Evolutionary conservation across 805 yeast genomes (phyloP), one percentile per base, ranked within the genome.

Genomic region (Zygosaccharomyces rouxii): DNA sequence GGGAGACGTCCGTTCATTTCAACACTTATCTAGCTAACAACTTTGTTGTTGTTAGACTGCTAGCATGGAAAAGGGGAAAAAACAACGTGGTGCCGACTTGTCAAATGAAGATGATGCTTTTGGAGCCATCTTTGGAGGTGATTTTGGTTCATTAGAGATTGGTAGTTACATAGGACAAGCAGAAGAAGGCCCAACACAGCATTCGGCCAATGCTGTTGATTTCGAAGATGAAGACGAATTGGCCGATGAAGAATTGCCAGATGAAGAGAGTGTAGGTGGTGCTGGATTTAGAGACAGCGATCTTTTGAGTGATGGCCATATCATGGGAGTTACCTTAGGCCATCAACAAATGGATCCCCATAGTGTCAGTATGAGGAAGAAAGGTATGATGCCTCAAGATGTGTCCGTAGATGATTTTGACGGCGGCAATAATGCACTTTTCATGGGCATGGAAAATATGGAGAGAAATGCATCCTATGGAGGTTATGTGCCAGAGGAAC

Each of bases 181-280:
- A 7, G 75, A 72, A 5, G 76, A 71, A 28, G 83, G 78, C 16
- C 70, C 53, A 16, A 78, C 66, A 71, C 75, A 77, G 47, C 98
- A 90, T 66, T 90, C 94, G 1, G 96, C 80, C 5, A 92, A 90
- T 65, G 99, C 99, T 7, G 73, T 89, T 28, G 98, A 92, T 66
- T 92, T 86, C 63, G 97, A 88, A 60, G 96, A 88, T 63, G 95
- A 87, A 59, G 97, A 90, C 56, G 97, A 90, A 66, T 71, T 90
- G 42, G 97, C 97, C 0, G 97, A 90, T 21, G 97, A 90, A 40
- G 95, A 87, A 29, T 25, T 51, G 30, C 73, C 73, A 1, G 74
- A 68, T 26, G 73, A 56, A 28, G 57, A 55, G 33, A 55, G 50
- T 10, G 28, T 41, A 2, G 26, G 37, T 16, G 37, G 37, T 33